phyloP scores from a whole-genome alignment of 495 filamentous ascomycete species.

The Penicillium canariense region DNA sequence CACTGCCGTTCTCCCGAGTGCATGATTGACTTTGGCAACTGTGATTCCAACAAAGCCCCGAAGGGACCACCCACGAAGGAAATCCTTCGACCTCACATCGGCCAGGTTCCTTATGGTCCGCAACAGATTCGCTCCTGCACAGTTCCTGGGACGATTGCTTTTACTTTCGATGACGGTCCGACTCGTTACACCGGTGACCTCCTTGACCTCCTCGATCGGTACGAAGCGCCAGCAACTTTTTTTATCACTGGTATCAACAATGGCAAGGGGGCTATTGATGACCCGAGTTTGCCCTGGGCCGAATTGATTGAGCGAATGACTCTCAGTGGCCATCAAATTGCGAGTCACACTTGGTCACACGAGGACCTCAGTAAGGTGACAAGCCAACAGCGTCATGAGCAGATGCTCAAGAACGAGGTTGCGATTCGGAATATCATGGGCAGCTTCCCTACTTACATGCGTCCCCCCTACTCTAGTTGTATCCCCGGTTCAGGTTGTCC shows the following conservation, averaged over 20 bases:
- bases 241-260: constrained; percentile 76
- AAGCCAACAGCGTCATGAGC: constrained; percentile 54
- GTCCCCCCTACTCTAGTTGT: constrained; percentile 78
- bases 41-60: constrained; percentile 67
- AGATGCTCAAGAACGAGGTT: constrained; percentile 77
- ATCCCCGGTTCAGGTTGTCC: constrained; percentile 54
- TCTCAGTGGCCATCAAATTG: constrained; percentile 74
- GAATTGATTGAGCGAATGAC: constrained; percentile 67
- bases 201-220: constrained; percentile 64
- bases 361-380: constrained; percentile 62
- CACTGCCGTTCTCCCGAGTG: constrained; percentile 72
- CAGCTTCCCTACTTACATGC: constrained; percentile 82
- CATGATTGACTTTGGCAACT: constrained; percentile 63
- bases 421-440: constrained; percentile 77
- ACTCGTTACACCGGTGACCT: constrained; percentile 66
- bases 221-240: constrained; percentile 71
- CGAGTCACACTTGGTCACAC: constrained; percentile 84
- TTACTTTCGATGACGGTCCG: constrained; percentile 81
- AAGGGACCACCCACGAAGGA: constrained; percentile 57
- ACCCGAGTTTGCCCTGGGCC: constrained; percentile 53
- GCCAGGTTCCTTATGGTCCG: constrained; percentile 58
- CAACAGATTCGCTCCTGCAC: constrained; percentile 65
- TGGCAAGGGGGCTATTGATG: constrained; percentile 70
- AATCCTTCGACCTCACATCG: constrained; percentile 58
- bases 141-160: constrained; percentile 60